A percentile compares a stretch with the other conserved stretches of the same genome.
phyloP scores from a whole-genome alignment of 1,284 basidiomycete species.

The Sporisorium exsertum region DNA sequence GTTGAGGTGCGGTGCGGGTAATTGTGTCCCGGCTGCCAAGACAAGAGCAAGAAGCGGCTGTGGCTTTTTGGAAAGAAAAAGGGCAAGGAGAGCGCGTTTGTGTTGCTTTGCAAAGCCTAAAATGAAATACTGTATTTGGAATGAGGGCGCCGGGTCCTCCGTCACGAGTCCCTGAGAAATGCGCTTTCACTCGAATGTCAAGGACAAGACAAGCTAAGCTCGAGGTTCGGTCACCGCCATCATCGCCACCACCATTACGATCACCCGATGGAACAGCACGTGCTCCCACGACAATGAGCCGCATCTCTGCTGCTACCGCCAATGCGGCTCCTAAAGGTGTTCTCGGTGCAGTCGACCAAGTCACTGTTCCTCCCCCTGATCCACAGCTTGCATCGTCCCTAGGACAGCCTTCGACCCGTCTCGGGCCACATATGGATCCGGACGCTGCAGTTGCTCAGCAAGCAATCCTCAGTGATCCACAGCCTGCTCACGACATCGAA shows the following conservation, averaged over 20 bases:
- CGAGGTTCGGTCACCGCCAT: neutral
- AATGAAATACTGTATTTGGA: too few relatives aligned
- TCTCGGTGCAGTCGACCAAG: slow-evolving; percentile 23
- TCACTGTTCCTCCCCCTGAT: slow-evolving; percentile 12
- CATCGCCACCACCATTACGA: neutral
- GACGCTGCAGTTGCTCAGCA: slow-evolving; percentile 37
- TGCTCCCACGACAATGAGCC: neutral
- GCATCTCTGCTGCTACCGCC: slow-evolving; percentile 23
- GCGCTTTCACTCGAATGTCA: neutral
- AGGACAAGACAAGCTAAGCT: too few relatives aligned
- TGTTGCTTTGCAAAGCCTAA: neutral
- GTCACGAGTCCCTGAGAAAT: neutral
- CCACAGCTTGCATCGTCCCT: slow-evolving; percentile 13
- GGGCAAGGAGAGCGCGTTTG: neutral
- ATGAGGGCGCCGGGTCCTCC: neutral
- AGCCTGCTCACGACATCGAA: slow-evolving; percentile 25
- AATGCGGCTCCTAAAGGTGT: slow-evolving; percentile 22
- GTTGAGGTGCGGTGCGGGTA: neutral
- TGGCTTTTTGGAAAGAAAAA: neutral
- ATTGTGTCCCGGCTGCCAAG: neutral
- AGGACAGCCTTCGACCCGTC: neutral
- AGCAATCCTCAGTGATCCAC: slow-evolving; percentile 45
- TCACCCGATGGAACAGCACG: slow-evolving; percentile 1
- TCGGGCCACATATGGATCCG: slow-evolving; percentile 24
- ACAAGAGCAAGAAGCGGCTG: neutral